Evolutionary conservation across 2,329 filamentous ascomycete species (phyloP).

Genomic region (Xylariaceae sp.): DNA sequence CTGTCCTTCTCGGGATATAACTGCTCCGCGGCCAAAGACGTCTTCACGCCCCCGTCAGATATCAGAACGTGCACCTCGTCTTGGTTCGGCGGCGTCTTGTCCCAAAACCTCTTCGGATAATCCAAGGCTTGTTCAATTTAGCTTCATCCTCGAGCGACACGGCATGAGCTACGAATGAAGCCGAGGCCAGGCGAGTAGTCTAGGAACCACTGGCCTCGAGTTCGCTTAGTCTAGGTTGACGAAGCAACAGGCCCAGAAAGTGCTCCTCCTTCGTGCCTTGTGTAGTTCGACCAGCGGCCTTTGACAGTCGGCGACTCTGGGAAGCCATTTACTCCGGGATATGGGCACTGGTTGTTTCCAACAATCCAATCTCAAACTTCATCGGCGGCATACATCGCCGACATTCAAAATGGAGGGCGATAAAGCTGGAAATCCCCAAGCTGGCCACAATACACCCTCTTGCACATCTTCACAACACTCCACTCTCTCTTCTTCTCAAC

Average conservation of each 20-base stretch:
- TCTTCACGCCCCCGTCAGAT: no score
- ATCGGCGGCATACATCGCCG: neutral
- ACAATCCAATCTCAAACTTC: neutral
- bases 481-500: neutral
- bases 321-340: neutral
- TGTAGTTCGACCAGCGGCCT: neutral
- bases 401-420: conserved; percentile 7
- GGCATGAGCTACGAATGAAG: neutral
- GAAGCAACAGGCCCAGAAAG: neutral
- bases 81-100: no score
- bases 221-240: neutral
- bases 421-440: neutral
- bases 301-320: neutral
- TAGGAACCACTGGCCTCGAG: neutral
- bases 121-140: no score
- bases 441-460: neutral
- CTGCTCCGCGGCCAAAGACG: no score
- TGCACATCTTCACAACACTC: neutral
- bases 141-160: neutral
- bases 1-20: no score
- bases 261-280: neutral
- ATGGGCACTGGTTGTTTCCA: neutral
- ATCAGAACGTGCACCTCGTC: no score
- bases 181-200: no score
- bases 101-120: no score